These are phyloP conservation scores for Neckera pumila DNA, from an alignment of 225 moss, liverwort and hornwort genomes.

Conservation along the genomic window DNA sequence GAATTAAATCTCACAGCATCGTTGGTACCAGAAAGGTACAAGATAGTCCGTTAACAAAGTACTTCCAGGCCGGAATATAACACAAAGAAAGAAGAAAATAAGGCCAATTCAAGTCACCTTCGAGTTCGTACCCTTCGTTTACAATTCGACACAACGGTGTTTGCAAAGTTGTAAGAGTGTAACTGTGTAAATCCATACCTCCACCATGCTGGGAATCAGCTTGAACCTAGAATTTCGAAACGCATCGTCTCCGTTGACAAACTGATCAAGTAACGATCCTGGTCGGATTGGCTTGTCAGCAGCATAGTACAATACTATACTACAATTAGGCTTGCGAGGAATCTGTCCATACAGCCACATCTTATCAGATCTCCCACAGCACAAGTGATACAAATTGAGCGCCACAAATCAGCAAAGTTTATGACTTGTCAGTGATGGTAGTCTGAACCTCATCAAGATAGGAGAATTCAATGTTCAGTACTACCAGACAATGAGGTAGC, in stretches of 20 bases:
- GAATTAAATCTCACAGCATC: background rate
- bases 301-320: constrained; percentile 40
- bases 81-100: background rate
- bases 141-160: background rate
- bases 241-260: constrained; percentile 59
- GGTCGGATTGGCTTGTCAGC: constrained; percentile 52
- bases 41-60: background rate
- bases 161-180: background rate
- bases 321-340: constrained; percentile 46
- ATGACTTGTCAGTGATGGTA: background rate
- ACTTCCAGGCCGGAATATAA: background rate
- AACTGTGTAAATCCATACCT: constrained; percentile 15
- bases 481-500: background rate
- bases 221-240: constrained; percentile 65
- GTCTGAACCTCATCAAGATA: background rate
- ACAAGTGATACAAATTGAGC: background rate
- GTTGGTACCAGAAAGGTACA: background rate
- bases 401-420: background rate
- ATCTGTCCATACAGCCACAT: constrained; percentile 26
- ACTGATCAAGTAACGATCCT: constrained; percentile 55
- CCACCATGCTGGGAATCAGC: constrained; percentile 60
- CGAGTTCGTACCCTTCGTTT: background rate
- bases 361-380: background rate
- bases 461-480: background rate
- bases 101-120: background rate